These are phyloP conservation scores for Botryobasidium botryosum DNA, from an alignment of 768 basidiomycete genomes.

Conservation along the genomic window DNA sequence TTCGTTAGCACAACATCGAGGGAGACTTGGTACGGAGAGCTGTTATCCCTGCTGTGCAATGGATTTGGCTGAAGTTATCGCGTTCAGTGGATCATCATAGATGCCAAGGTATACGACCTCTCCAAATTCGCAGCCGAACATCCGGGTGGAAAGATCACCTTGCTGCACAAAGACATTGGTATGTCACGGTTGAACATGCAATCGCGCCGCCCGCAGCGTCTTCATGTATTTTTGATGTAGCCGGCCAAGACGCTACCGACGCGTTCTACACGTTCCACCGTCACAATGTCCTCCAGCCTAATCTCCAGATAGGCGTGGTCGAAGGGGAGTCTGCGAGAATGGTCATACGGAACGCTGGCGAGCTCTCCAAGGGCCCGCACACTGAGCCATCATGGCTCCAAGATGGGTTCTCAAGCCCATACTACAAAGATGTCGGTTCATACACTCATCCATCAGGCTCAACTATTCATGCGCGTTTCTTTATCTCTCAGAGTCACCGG, in stretches of 20 bases:
- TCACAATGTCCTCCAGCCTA: constrained; percentile 61
- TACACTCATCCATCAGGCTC: background rate
- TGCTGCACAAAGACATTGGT: constrained; percentile 52
- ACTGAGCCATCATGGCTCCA: constrained; percentile 71
- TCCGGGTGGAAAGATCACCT: constrained; percentile 65
- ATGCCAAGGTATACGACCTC: constrained; percentile 67
- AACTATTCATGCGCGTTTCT: constrained; percentile 9
- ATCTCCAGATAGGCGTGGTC: constrained; percentile 50
- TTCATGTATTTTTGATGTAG: constrained; percentile 20
- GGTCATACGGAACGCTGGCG: constrained; percentile 37
- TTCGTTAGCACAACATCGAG: constrained; percentile 46
- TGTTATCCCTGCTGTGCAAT: background rate
- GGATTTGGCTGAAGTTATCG: background rate
- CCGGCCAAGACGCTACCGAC: constrained; percentile 60
- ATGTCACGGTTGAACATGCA: constrained; percentile 14
- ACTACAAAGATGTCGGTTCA: constrained; percentile 48
- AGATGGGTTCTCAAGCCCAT: constrained; percentile 51
- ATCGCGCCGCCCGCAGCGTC: background rate
- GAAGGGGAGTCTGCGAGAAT: constrained; percentile 40
- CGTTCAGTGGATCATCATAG: constrained; percentile 60
- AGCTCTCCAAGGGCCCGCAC: constrained; percentile 63
- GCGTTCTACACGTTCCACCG: constrained; percentile 78
- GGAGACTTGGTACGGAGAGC: constrained; percentile 37
- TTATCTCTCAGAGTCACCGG: constrained; percentile 36
- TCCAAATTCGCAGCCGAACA: constrained; percentile 69